phyloP scores from a whole-genome alignment of 306 rosid genomes.

The Glycine latifolia region DNA sequence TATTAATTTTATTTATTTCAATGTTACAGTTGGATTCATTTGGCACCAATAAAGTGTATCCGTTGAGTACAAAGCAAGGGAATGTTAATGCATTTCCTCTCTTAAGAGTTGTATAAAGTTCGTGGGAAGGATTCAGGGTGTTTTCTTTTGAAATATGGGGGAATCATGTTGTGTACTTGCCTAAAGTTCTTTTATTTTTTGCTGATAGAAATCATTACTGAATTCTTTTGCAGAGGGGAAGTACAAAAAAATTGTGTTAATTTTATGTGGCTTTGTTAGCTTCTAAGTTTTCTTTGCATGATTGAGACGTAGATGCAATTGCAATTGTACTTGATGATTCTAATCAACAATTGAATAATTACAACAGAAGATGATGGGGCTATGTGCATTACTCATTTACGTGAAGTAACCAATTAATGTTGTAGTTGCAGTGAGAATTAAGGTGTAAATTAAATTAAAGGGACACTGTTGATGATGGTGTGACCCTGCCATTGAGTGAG shows the following conservation, averaged over 20 bases:
- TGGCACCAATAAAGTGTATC: constrained; percentile 25
- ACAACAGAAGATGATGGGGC: constrained; percentile 2
- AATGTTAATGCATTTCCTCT: constrained; percentile 10
- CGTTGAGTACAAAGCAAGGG: constrained; percentile 38
- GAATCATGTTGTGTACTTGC: neutral
- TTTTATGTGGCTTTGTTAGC: constrained; percentile 62
- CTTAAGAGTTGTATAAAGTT: constrained; percentile 21
- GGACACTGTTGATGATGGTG: constrained; percentile 35
- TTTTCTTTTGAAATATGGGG: too few species aligned
- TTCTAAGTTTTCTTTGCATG: constrained; percentile 84
- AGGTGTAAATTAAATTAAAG: constrained; percentile 13
- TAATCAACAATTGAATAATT: constrained; percentile 55
- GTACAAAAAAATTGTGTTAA: neutral
- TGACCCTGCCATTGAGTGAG: constrained; percentile 24
- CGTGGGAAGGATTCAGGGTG: neutral
- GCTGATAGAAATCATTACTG: constrained; percentile 38
- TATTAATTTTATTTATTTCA: neutral
- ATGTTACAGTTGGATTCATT: constrained; percentile 32
- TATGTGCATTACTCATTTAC: too few species aligned
- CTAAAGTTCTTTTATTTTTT: neutral
- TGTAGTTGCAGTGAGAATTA: constrained; percentile 40
- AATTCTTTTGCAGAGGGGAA: neutral
- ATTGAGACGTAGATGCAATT: constrained; percentile 59
- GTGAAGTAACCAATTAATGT: neutral
- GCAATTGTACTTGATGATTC: constrained; percentile 47